Percentiles rank a stretch among this genome's conserved stretches.
These are phyloP conservation scores for Penicillium sclerotigenum DNA, from an alignment of 2,329 filamentous ascomycete genomes.

Conservation along the genomic window DNA sequence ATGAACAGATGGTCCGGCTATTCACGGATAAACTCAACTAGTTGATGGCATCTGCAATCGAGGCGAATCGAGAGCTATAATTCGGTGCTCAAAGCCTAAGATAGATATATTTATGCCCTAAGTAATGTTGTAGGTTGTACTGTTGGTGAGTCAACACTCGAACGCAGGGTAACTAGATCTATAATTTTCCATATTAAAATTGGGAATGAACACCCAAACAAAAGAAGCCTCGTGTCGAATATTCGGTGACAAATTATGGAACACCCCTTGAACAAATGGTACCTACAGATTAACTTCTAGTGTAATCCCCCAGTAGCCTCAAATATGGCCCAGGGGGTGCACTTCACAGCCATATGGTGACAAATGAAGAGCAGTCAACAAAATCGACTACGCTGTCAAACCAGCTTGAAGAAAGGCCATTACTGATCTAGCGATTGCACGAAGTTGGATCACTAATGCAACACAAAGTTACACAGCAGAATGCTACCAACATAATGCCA, in stretches of 20 bases:
- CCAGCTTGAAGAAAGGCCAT: neutral
- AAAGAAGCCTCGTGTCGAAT: neutral
- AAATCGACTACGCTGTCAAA: neutral
- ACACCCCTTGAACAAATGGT: neutral
- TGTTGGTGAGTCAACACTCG: no score
- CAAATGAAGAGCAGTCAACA: neutral
- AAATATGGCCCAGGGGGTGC: neutral
- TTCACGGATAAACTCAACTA: neutral
- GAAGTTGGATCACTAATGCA: neutral
- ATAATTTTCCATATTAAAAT: neutral
- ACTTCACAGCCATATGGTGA: slow-evolving; percentile 3
- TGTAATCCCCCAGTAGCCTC: neutral
- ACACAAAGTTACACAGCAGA: neutral
- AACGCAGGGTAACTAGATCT: neutral
- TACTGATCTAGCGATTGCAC: neutral
- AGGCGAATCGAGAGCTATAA: neutral
- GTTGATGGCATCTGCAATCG: no score
- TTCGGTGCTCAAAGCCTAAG: neutral
- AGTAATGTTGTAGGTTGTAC: neutral
- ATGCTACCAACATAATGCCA: neutral
- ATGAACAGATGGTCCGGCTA: neutral
- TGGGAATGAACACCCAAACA: neutral
- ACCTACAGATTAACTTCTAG: neutral
- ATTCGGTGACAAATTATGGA: neutral
- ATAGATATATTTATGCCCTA: neutral